phyloP scores from a whole-genome alignment of 78 protist genomes.

The Cyanophora paradoxa region DNA sequence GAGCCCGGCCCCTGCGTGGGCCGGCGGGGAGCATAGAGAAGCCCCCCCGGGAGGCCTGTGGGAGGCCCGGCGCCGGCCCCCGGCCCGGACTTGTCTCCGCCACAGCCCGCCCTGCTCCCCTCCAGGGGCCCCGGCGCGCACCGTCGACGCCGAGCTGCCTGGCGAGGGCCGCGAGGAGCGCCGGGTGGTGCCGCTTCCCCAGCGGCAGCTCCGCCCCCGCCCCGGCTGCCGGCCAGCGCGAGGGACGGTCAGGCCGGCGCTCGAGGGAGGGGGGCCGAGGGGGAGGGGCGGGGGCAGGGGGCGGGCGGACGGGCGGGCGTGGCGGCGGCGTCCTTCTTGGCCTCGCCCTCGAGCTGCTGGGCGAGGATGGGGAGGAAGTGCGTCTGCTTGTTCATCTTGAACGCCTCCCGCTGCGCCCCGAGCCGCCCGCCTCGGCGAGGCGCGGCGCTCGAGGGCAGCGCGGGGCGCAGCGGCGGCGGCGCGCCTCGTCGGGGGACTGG shows the following conservation, averaged over 20 bases:
- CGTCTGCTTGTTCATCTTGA: conserved; percentile 71
- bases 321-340: too few relatives aligned
- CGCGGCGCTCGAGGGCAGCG: neutral
- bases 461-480: neutral
- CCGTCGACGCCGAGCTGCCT: conserved; percentile 41
- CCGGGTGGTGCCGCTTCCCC: conserved; percentile 36
- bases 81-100: too few relatives aligned
- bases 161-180: conserved; percentile 42
- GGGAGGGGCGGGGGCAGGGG: too few relatives aligned
- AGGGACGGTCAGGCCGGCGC: neutral
- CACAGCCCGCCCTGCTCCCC: too few relatives aligned
- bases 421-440: conserved; percentile 15
- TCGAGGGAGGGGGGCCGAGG: too few relatives aligned
- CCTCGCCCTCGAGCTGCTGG: too few relatives aligned
- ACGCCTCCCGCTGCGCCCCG: conserved; percentile 46
- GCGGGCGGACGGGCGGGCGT: too few relatives aligned
- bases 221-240: neutral
- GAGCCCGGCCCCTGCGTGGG: too few relatives aligned
- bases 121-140: too few relatives aligned
- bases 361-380: conserved; percentile 68
- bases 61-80: too few relatives aligned
- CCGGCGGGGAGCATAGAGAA: too few relatives aligned
- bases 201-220: neutral
- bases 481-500: too few relatives aligned
- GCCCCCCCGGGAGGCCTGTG: neutral